Evolutionary conservation across 1,284 basidiomycete species (phyloP), one percentile per base, ranked within the genome.

Genomic region (Kalmanozyma brasiliensis): DNA sequence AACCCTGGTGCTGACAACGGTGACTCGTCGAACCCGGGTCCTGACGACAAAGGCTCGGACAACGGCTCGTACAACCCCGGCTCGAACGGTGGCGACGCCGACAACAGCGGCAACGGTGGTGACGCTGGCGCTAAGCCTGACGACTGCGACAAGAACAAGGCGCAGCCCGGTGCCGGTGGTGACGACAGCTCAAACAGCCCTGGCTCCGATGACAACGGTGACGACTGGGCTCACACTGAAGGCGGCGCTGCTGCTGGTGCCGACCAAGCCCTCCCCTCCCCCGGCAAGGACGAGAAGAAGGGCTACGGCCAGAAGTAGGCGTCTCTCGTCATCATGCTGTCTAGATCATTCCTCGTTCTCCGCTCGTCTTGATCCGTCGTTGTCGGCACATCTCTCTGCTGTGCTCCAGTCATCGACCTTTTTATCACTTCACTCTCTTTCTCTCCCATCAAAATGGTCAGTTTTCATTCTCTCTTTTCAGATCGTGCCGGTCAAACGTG

Each of bases 391-490:
- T 24, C 14, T 10, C 19, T 14, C 40, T 41, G 41, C 26, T 9
- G 16, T 42, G 44, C 34, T 30, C 26, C 11, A 9, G 17, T 41
- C 16, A 8, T 37, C 22, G n/a, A 9, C n/a, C n/a, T 59, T 43
- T 32, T 5, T 24, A 22, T 13, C 5, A 46, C 19, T 30, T 24
- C 26, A 19, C 23, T 20, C 11, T 62, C 11, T 35, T 22, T 24
- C 16, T 24, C 29, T 24, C 29, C 26, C 20, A 7, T n/a, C 9
- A 48, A 57, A 64, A 52, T 52, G 26, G 0, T 33, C 49, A 52
- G 35, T 56, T 49, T 45, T 49, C 37, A 23, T 41, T 49, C 26
- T 52, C 49, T 52, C n/a, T 22, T n/a, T 41, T 24, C n/a, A 17
- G 4, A 29, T 6, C 26, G 7, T 29, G 26, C 11, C 26, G 26